Base-by-base conservation (phyloP, 805 yeast species). In the Citeromyces nyonsensis region DNA sequence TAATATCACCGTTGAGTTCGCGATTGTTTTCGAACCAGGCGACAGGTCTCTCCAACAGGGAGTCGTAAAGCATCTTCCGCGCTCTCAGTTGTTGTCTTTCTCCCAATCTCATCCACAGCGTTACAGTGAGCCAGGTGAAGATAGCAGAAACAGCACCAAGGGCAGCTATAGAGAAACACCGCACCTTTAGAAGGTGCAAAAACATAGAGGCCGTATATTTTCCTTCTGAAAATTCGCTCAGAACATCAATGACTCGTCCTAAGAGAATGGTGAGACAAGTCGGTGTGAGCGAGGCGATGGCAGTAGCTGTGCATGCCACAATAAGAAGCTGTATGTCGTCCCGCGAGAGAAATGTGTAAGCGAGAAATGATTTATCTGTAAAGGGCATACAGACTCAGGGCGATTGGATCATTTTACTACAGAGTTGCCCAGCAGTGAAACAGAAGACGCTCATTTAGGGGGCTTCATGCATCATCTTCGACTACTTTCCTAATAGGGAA, bases 91-190 rank as follows among this genome's bases (percentile, higher is more conserved):
- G 82, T 39, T 78, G 84, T 9, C 57, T 52, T 49, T 82, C 94
- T 6, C 94, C 95, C 29, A 79, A 56, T 6, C 54, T 42, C 65
- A 74, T 66, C 81, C 93, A 85, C 0, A 59, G 42, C 1, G 63
- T 45, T 6, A 79, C 61, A 3, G 77, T 70, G 0, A 61, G 28
- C 76, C 84, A 74, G 29, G 57, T 51, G 4, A 59, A 37, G 0
- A 66, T 42, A 5, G 65, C 44, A 9, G 63, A 47, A 1, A 63
- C 69, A 1, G 58, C 56, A 24, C 74, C 80, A 3, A 69, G 41
- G 0, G 61, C 51, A 28, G 65, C 42, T 8, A 73, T 44, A 28
- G 54, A 27, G 57, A 58, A 43, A 36, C 56, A 46, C n/a, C 39
- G 33, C 40, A 45, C 35, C 26, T 57, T 50, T 11, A 69, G 44